Evolutionary conservation across 2,329 filamentous ascomycete species (phyloP), one percentile per base, ranked within the genome.

Genomic region (Diatrype stigma): DNA sequence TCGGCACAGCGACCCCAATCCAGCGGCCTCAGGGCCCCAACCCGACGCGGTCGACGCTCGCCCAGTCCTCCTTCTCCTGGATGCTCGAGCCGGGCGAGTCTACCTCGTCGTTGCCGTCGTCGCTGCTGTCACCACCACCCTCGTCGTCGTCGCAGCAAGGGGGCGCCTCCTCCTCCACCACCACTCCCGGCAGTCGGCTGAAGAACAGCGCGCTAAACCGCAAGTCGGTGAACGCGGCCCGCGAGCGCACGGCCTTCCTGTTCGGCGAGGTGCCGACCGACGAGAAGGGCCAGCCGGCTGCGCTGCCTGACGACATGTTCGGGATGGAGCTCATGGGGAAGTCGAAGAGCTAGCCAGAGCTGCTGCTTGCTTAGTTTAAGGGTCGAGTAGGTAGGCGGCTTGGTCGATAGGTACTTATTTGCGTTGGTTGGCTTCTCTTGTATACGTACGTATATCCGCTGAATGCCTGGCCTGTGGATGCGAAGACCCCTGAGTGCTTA

Each of bases 21-120:
- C 60, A 60, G 46, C 57, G 68, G 11, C 65, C 69, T 12, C 56
- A 61, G 3, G 70, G 66, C 42, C 70, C 79, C 2, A 77, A 83
- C 16, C 82, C 81, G 0, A 82, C 82, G 19, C 78, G 85, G 21
- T 87, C 86, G 3, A 82, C 78, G 0, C 75, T 90, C 32, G 85
- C 86, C 1, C 86, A 89, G 57, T 90, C 87, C 7, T 87, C 85
- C 3, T 91, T 90, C 66, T 85, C 87, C 1, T 90, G 86, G 85
- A 91, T 91, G 86, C 74, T 91, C 2, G 84, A 85, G 57, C 79
- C 78, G 3, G 77, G 80, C 56, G 63, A 73, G 49, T 66, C 71
- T 45, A 11, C 59, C 53, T 38, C 60, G 8, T 56, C 57, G 10
- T 49, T 57, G 1, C 42, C 55, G 26, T 45, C 54, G 8, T 34